Base-by-base conservation (phyloP, 2,329 filamentous ascomycete species). In the Aspergillus pseudoviridinutans region DNA sequence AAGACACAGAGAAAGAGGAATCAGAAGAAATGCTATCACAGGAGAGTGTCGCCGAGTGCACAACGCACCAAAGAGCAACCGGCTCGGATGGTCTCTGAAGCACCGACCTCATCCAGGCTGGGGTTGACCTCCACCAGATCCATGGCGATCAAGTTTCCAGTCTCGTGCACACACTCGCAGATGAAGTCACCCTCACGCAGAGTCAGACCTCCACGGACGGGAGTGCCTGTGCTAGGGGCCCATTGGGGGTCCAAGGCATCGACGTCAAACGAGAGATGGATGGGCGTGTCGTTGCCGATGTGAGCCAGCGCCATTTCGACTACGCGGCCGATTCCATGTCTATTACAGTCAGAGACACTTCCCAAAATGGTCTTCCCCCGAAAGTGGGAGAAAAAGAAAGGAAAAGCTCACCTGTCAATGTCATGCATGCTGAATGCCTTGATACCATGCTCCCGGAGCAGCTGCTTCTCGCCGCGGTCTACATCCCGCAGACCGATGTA, bases 401-500 rank as follows among this genome's bases (percentile, higher is more conserved):
- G 20, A 32, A 8, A 25, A 51, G 71, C 83, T 68, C 79, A 91
- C 89, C 85, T 84, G 76, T 99, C 94, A 74, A 99, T 89, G 72
- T 99, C 94, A 73, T 96, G 94, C 94, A 99, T 99, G 78, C 89
- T 93, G 71, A 97, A 99, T 3, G 93, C 93, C 81, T 91, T 93
- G 80, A 99, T 94, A 46, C 89, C 88, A 70, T 97, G 81, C 64
- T 97, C 91, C 57, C 88, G 84, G 62, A 99, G 79, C 60, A 97
- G 90, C 78, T 87, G 84, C 87, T 97, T 97, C 86, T 99, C 94
- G 46, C 87, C 90, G n/a, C 84, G 77, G 73, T 99, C 94, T 29
- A 97, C 92, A 71, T 97, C 94, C 46, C 94, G 84, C 68, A 99
- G 81, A 32, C 92, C 94, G 72, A 99, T 99, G 78, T 99, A 99